phyloP scores from a whole-genome alignment of 768 basidiomycete species.

The Collybiopsis luxurians region DNA sequence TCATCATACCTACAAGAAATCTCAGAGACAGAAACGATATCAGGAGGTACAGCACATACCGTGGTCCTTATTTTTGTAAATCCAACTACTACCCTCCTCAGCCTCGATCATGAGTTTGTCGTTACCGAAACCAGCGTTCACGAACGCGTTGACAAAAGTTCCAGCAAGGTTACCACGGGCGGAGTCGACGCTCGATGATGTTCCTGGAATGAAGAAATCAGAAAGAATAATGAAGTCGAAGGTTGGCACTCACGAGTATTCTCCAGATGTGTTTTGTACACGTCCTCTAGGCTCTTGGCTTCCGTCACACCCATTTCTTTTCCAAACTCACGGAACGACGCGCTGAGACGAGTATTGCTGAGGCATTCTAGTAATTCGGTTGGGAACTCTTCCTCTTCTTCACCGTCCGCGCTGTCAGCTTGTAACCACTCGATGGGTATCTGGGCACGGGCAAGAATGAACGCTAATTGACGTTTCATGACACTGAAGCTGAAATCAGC shows the following conservation, averaged over 20 bases:
- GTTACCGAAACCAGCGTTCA: constrained; percentile 97
- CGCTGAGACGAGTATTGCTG: constrained; percentile 80
- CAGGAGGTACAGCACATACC: constrained; percentile 46
- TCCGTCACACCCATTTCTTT: constrained; percentile 91
- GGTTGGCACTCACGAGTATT: constrained; percentile 59
- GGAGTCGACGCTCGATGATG: constrained; percentile 74
- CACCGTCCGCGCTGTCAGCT: constrained; percentile 48
- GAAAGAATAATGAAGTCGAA: not conserved
- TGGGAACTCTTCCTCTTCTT: constrained; percentile 58
- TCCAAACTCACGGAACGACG: constrained; percentile 86
- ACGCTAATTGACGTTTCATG: constrained; percentile 95
- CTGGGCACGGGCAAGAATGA: constrained; percentile 89
- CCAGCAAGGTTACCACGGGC: constrained; percentile 93
- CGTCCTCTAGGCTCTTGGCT: constrained; percentile 90
- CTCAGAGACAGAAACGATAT: not conserved
- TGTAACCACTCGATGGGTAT: constrained; percentile 89
- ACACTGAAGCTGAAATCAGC: constrained; percentile 36
- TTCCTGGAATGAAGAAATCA: not conserved
- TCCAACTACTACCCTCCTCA: constrained; percentile 96
- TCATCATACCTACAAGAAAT: constrained; percentile 76
- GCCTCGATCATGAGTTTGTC: constrained; percentile 98
- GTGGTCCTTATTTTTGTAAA: constrained; percentile 99
- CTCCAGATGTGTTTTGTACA: constrained; percentile 96
- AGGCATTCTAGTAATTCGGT: constrained; percentile 85
- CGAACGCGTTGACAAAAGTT: constrained; percentile 98